Evolutionary conservation across 208 protist genomes (phyloP).

Genomic region (Jaenimonas drosophilae): DNA sequence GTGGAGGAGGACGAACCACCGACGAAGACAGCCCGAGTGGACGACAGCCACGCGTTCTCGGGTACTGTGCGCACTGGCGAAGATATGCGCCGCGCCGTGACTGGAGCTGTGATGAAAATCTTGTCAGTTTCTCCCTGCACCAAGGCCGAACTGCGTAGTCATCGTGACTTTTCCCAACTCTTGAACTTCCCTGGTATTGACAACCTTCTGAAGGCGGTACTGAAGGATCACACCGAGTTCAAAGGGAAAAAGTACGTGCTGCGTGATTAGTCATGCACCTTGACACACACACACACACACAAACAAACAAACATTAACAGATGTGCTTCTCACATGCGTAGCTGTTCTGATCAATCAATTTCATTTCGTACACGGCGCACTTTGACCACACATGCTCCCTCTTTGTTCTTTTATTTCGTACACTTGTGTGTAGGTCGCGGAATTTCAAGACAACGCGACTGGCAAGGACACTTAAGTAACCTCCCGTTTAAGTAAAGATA

Average conservation of each 20-base stretch:
- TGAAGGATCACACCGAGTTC: slow-evolving; percentile 47
- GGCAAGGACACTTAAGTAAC: too few relatives aligned
- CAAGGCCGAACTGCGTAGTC: slow-evolving; percentile 19
- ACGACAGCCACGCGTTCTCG: too few relatives aligned
- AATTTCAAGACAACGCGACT: too few relatives aligned
- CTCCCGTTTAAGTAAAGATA: too few relatives aligned
- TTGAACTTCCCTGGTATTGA: slow-evolving; percentile 29
- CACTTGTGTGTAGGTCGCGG: not conserved
- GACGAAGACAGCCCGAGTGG: too few relatives aligned
- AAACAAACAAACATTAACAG: slow-evolving; percentile 5
- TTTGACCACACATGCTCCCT: slow-evolving; percentile 9
- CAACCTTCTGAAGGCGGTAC: slow-evolving; percentile 27
- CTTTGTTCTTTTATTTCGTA: slow-evolving; percentile 5
- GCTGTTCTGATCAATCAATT: not conserved
- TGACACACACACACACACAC: slow-evolving; percentile 3
- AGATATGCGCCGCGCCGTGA: slow-evolving; percentile 21
- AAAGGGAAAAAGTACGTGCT: slow-evolving; percentile 50
- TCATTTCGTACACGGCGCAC: slow-evolving; percentile 1
- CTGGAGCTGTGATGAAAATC: slow-evolving; percentile 26
- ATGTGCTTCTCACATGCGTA: not conserved
- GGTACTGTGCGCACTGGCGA: too few relatives aligned
- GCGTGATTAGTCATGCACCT: slow-evolving; percentile 31
- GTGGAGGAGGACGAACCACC: not conserved
- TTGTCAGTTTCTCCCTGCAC: slow-evolving; percentile 26
- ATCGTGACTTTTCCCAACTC: slow-evolving; percentile 25